phyloP scores from a whole-genome alignment of 169 alveolate species.

The Cytauxzoon felis region DNA sequence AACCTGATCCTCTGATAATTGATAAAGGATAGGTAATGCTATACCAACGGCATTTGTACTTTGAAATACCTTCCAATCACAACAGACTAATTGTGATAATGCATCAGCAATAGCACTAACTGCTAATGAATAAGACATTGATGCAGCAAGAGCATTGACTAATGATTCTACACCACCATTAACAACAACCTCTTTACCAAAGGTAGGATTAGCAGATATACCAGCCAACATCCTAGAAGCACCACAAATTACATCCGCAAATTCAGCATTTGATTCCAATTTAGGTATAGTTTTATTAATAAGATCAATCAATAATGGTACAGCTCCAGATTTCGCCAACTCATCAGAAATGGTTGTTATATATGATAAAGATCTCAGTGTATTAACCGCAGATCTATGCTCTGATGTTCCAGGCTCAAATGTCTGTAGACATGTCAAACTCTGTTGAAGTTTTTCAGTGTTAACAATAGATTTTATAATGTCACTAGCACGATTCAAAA shows the following conservation, averaged over 20 bases:
- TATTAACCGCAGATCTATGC: slow-evolving; percentile 83
- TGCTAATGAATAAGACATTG: slow-evolving; percentile 75
- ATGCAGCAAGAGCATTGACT: slow-evolving; percentile 80
- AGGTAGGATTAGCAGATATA: slow-evolving; percentile 79
- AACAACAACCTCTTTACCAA: slow-evolving; percentile 77
- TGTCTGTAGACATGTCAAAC: slow-evolving; percentile 79
- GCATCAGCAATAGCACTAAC: slow-evolving; percentile 83
- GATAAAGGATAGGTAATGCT: slow-evolving; percentile 79
- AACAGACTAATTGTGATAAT: slow-evolving; percentile 66
- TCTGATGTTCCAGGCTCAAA: slow-evolving; percentile 79
- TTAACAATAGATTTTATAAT: slow-evolving; percentile 82
- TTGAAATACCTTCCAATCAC: slow-evolving; percentile 69
- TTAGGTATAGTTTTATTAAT: slow-evolving; percentile 80
- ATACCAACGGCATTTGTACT: slow-evolving; percentile 74
- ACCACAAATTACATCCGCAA: slow-evolving; percentile 78
- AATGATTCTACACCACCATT: slow-evolving; percentile 85
- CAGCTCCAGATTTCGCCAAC: slow-evolving; percentile 85
- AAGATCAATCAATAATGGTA: slow-evolving; percentile 81
- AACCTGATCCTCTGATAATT: slow-evolving; percentile 76
- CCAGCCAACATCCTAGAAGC: slow-evolving; percentile 84
- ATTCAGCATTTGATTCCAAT: slow-evolving; percentile 76
- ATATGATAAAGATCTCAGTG: slow-evolving; percentile 85
- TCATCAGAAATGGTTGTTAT: slow-evolving; percentile 85
- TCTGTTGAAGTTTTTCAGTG: slow-evolving; percentile 80
- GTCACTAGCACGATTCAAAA: slow-evolving; percentile 81